Base-by-base conservation (phyloP, 345 rosid genomes). In the Luvunga scandens region DNA sequence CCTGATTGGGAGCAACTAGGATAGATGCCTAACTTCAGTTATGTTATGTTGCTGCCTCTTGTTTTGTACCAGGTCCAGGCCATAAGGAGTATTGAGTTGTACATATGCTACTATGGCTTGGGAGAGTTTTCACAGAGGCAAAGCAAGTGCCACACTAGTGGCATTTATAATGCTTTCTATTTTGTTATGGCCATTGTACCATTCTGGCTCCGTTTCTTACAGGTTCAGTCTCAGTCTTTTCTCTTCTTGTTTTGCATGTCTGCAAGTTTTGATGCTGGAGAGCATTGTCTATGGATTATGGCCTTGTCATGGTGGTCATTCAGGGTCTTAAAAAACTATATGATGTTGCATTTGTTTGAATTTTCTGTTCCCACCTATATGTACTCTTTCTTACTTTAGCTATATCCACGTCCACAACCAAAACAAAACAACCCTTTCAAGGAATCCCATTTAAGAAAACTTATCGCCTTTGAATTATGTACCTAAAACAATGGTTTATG, bases 71-170 rank as follows among this genome's bases (percentile, higher is more conserved):
- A 93, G 95, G 82, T 93, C 74, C 93, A 87, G 78, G 91, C 96
- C 24, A 81, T 91, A 75, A 84, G 93, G 69, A 81, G 94, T 76
- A 76, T 91, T 45, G 94, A 89, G 77, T 84, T 93, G 78, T 91
- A 90, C 81, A 79, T 93, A 70, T 93, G 94, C 86, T 91, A 90
- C 83, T 89, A 91, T 67, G 90, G 92, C 34, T 83, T 87, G 78
- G 93, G 93, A 48, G 94, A 88, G 70, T 82, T 78, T 77, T 80
- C 86, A 27, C 81, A 76, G 73, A 86, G 93, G 71, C 90, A 86
- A 81, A 79, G 83, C 79, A 89, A 85, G 77, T 93, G 94, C 78
- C 92, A 90, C 38, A 88, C 81, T 39, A 86, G 85, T 68, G 90
- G 92, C 19, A 82, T 84, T 75, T 91, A 91, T 68, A 88, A 86